Evolutionary conservation across 352 stramenopile genomes (phyloP).

Genomic region (Phytophthora nicotianae): DNA sequence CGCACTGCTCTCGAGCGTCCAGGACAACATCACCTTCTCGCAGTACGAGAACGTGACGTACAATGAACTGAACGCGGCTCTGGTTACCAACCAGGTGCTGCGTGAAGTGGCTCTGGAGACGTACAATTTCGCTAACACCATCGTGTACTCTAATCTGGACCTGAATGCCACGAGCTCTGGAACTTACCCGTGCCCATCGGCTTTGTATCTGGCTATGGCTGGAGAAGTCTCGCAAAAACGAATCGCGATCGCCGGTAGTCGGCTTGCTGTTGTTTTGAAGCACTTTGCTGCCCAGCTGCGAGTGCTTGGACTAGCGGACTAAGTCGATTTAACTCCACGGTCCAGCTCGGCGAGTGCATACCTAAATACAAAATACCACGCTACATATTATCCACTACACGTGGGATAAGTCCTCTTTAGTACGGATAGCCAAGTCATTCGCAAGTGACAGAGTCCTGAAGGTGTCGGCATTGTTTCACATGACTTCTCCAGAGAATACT

Average conservation of each 20-base stretch:
- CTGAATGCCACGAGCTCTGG: conserved; percentile 26
- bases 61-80: conserved; percentile 35
- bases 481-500: no score
- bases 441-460: no score
- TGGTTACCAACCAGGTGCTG: conserved; percentile 37
- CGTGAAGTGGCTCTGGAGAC: conserved; percentile 47
- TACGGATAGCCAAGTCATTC: no score
- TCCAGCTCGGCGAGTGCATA: not conserved
- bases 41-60: conserved; percentile 49
- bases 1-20: conserved; percentile 32
- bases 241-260: conserved; percentile 57
- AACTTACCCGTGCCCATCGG: conserved; percentile 39
- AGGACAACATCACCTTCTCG: conserved; percentile 44
- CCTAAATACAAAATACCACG: no score
- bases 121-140: conserved; percentile 48
- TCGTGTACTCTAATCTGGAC: conserved; percentile 39
- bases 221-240: conserved; percentile 50
- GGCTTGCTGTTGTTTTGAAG: conserved; percentile 66
- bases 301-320: conserved; percentile 39
- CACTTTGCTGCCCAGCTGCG: conserved; percentile 60
- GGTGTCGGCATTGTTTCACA: no score
- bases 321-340: not conserved
- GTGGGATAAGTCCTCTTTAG: no score
- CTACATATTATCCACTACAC: no score
- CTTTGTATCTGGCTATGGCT: conserved; percentile 41